Evolutionary conservation across 2,329 filamentous ascomycete genomes (phyloP).

Genomic region (Trichoderma cornu-damae): DNA sequence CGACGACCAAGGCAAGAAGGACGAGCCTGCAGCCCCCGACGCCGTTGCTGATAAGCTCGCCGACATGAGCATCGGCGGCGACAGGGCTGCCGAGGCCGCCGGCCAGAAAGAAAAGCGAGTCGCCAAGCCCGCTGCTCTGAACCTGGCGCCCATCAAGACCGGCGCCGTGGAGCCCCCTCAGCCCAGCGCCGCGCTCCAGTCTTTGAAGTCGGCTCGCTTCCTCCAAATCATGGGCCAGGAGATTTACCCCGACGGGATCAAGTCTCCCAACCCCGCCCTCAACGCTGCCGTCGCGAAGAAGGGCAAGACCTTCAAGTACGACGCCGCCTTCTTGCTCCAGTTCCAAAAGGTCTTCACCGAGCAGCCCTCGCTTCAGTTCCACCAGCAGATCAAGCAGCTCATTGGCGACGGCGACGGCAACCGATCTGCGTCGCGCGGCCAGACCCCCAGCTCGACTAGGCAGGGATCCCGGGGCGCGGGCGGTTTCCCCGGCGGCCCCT

Average conservation of each 20-base stretch:
- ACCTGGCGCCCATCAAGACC: conserved; percentile 74
- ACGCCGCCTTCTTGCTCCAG: conserved; percentile 90
- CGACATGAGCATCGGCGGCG: conserved; percentile 44
- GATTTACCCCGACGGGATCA: conserved; percentile 77
- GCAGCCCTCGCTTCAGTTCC: conserved; percentile 92
- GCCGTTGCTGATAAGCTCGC: conserved; percentile 47
- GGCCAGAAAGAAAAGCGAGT: conserved; percentile 58
- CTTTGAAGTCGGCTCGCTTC: conserved; percentile 86
- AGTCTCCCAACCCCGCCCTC: conserved; percentile 84
- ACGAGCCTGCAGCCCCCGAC: conserved; percentile 34
- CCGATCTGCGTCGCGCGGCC: conserved; percentile 53
- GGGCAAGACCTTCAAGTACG: conserved; percentile 84
- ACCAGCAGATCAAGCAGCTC: conserved; percentile 78
- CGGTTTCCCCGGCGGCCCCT: conserved; percentile 64
- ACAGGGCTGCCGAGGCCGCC: conserved; percentile 42
- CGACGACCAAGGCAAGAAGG: conserved; percentile 34
- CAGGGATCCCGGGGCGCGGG: conserved; percentile 49
- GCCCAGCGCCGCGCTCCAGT: conserved; percentile 88
- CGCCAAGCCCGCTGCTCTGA: conserved; percentile 78
- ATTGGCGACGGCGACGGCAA: conserved; percentile 70
- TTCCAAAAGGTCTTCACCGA: conserved; percentile 96
- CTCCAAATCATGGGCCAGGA: conserved; percentile 72
- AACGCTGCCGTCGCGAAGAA: conserved; percentile 77
- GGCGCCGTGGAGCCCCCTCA: conserved; percentile 86
- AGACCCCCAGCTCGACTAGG: conserved; percentile 51